Base-by-base conservation (phyloP, 2,329 filamentous ascomycete species). In the Zymoseptoria ardabiliae region DNA sequence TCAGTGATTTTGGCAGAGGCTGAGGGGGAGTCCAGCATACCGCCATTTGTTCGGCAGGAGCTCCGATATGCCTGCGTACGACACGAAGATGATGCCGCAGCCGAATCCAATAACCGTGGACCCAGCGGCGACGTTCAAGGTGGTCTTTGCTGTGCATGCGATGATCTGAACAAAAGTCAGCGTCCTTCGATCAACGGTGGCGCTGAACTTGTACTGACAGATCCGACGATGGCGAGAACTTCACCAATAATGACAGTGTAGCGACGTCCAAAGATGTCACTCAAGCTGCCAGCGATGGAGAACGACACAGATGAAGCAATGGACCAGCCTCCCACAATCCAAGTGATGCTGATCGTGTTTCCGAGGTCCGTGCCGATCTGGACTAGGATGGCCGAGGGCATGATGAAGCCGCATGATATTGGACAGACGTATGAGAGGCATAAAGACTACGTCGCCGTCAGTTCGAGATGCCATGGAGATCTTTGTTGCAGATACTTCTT, bases 61-160 rank as follows among this genome's bases (percentile, higher is more conserved):
- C 20, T 60, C 58, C 13, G 58, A 57, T 4, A 60, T 48, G n/a
- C 58, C 58, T 23, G 58, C 58, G 25, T 57, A 60, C 11, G 57
- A 53, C 9, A 59, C 57, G 17, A 54, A 59, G 11, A 55, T 23
- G 6, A 50, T 56, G 25, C 57, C 57, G n/a, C 55, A 56, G 20
- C 53, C 45, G 13, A 49, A 53, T 10, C 57, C 57, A 49, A 59
- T 53, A 4, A 59, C 35, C 17, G 35, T 45, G 3, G 35, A 45
- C 2, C 35, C 35, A 17, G 35, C 35, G 17, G 35, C 35, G 35
- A 45, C 35, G 6, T 45, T 45, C 35, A 45, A n/a, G 3, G 35
- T 45, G 17, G 11, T 45, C 11, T 45, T 45, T 7, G 35, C 2
- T n/a, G 35, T 50, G 9, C 35, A 45, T 4, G 35, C 35, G 4